Conservation (phyloP, 164 flowering plant species). For the Santalum album region DNA sequence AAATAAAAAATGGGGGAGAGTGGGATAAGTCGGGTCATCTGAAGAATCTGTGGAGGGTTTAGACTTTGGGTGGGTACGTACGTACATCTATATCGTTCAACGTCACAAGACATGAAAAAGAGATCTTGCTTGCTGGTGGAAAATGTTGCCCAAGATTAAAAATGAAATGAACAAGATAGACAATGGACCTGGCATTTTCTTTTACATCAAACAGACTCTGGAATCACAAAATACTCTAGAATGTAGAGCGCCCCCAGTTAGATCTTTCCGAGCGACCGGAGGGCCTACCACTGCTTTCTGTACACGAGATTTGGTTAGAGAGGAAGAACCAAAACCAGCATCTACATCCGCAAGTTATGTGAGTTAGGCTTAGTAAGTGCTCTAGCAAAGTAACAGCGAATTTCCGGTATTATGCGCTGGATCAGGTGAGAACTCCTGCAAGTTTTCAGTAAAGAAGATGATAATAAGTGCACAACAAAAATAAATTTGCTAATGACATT, state of each 20-base stretch:
- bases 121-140: too few relatives aligned
- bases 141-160: too few relatives aligned
- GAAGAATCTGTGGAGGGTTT: too few relatives aligned
- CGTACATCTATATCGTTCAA: background rate
- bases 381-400: constrained; percentile 57
- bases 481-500: background rate
- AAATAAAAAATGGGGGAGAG: too few relatives aligned
- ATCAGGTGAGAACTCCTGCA: constrained; percentile 67
- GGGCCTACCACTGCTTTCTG: constrained; percentile 15
- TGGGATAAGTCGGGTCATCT: too few relatives aligned
- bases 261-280: constrained; percentile 11
- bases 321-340: constrained; percentile 18
- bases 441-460: background rate
- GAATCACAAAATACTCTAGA: constrained; percentile 9
- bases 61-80: too few relatives aligned
- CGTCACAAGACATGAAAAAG: background rate
- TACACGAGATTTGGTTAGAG: constrained; percentile 27
- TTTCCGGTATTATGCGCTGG: constrained; percentile 74
- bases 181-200: constrained; percentile 7
- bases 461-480: background rate
- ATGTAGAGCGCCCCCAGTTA: constrained; percentile 12
- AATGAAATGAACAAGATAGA: background rate
- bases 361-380: constrained; percentile 51
- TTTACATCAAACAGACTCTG: constrained; percentile 2
- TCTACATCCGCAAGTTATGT: constrained; percentile 27